Conservation (phyloP, 2,329 filamentous ascomycete genomes). For the Colletotrichum truncatum region DNA sequence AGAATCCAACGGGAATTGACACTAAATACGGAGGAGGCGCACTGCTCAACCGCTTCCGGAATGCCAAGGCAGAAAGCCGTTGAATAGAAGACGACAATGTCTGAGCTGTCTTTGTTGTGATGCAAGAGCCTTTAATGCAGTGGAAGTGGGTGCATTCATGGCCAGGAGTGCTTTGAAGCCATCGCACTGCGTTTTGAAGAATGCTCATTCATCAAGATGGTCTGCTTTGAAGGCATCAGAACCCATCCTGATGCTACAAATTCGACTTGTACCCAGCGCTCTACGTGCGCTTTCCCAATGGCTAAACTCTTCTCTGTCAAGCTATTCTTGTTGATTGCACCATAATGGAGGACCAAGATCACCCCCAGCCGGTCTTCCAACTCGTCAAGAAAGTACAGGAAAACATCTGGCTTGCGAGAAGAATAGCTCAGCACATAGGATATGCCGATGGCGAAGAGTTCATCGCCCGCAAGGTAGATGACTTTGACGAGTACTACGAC, state of each 20-base stretch:
- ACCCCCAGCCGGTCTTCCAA: conserved; percentile 35
- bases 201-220: not conserved
- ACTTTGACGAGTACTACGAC: conserved; percentile 27
- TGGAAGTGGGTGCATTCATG: conserved; percentile 10
- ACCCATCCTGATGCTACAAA: not conserved
- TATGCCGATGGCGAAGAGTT: conserved; percentile 39
- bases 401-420: conserved; percentile 43
- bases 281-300: not conserved
- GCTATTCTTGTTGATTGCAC: not conserved
- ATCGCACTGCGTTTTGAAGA: not conserved
- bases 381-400: conserved; percentile 40
- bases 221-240: not conserved
- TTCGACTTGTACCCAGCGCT: not conserved
- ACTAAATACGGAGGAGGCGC: not conserved
- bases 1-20: not conserved
- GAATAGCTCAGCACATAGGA: conserved; percentile 33
- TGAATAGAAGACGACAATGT: not conserved
- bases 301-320: not conserved
- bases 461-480: conserved; percentile 40
- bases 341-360: conserved; percentile 10
- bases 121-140: not conserved
- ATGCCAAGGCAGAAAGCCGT: conserved; percentile 18
- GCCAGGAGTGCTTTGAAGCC: not conserved
- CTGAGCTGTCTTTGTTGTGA: not conserved
- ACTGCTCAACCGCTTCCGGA: not conserved